Conservation (phyloP, 2,329 filamentous ascomycete species). For the Paracorniculantispora psalliotae region DNA sequence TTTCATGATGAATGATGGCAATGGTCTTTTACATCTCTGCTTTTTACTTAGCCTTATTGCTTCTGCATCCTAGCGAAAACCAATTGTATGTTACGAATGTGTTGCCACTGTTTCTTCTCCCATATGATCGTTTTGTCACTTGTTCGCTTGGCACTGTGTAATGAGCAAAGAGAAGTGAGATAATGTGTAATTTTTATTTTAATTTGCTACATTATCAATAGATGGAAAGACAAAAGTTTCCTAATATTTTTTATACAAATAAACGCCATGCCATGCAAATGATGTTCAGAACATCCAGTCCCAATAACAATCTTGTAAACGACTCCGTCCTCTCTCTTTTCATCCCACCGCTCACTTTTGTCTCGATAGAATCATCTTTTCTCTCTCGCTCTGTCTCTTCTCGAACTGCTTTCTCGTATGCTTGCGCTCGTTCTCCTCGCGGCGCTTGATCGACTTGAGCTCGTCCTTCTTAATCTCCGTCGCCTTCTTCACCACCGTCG, state of each 20-base stretch:
- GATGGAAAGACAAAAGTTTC: background rate
- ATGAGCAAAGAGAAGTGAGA: background rate
- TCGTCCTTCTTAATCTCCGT: slow-evolving; percentile 91
- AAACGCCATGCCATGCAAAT: slow-evolving; percentile 15
- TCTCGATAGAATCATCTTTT: slow-evolving; percentile 81
- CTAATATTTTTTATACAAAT: background rate
- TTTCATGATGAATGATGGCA: slow-evolving; percentile 11
- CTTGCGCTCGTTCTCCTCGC: slow-evolving; percentile 89
- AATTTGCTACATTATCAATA: background rate
- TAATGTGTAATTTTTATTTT: background rate
- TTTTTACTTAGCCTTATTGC: slow-evolving; percentile 12
- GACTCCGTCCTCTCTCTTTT: background rate
- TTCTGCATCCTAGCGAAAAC: slow-evolving; percentile 15
- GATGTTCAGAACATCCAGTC: slow-evolving; percentile 13
- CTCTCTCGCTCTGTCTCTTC: slow-evolving; percentile 71
- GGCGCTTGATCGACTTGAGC: slow-evolving; percentile 78
- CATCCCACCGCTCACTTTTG: slow-evolving; percentile 40
- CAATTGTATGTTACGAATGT: slow-evolving; percentile 15
- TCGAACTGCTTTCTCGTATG: slow-evolving; percentile 81
- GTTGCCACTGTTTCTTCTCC: background rate
- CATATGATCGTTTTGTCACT: no score
- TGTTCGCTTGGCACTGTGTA: no score
- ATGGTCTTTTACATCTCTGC: slow-evolving; percentile 10
- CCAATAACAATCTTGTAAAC: background rate
- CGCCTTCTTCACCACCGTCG: slow-evolving; percentile 92